Base-by-base conservation (phyloP, 139 green algal genomes). In the Coelastrella sp. region DNA sequence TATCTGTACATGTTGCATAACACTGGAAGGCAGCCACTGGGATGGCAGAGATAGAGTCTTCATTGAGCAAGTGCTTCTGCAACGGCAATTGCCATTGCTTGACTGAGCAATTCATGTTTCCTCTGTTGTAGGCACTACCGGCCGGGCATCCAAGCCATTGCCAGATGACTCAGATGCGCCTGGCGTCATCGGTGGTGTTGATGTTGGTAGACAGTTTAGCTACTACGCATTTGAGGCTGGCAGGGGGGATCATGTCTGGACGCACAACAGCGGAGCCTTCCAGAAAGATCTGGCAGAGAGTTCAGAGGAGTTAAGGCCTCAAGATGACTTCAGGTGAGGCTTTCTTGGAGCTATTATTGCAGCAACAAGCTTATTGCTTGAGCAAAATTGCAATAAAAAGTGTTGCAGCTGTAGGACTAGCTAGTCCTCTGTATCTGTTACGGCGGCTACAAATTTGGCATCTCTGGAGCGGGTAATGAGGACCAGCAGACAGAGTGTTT, bases 181-280 rank as follows among this genome's bases (percentile, higher is more conserved):
- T 74, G 86, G 80, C 4, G 24, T 91, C 68, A 56, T 84, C 7
- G 84, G 65, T 79, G 74, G 90, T 24, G 82, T 95, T 58, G 95
- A 97, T 68, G 61, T 82, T 3, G 95, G 93, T 19, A 90, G 95
- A 8, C 96, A 99, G 90, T 99, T 99, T 88, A 95, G 90, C 8
- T 99, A 99, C 93, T 97, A 97, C 91, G 97, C 97, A 7, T 97
- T 97, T 90, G 96, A 97, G 82, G 98, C 96, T 4, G 91, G 73
- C 7, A 93, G 76, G 4, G 98, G 98, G 0, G 61, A 74, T 7
- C 35, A 95, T 88, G 90, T 95, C 0, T 99, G 98, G 98, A 95
- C 95, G 88, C 97, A 98, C 83, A 84, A 65, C 78, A 88, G 86
- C 65, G 85, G 73, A 7, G 93, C 96, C 83, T 98, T 97, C 85